phyloP scores from a whole-genome alignment of 495 filamentous ascomycete species.

The Penicillium psychrofluorescens region DNA sequence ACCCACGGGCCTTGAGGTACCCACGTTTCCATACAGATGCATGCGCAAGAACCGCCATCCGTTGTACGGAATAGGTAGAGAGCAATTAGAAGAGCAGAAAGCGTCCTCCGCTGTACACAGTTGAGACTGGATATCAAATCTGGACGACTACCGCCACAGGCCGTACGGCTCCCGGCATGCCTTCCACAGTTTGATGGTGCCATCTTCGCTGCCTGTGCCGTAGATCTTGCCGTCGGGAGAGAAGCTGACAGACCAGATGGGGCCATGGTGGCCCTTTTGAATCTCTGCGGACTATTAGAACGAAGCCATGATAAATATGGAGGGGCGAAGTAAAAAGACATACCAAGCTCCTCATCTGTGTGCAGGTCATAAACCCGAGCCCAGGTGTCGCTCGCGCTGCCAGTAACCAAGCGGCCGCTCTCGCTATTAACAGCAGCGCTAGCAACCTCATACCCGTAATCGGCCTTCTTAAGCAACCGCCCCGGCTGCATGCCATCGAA shows the following conservation, averaged over 20 bases:
- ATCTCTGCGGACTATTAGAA: constrained; percentile 51
- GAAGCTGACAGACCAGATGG: constrained; percentile 91
- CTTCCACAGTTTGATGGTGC: constrained; percentile 92
- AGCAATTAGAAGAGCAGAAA: no score
- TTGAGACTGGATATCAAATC: background rate
- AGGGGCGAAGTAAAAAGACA: constrained; percentile 12
- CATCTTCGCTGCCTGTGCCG: constrained; percentile 93
- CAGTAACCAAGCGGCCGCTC: constrained; percentile 76
- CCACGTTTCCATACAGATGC: no score
- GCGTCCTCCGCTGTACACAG: background rate
- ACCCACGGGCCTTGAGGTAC: no score
- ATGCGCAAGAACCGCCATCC: no score
- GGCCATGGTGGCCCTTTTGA: constrained; percentile 95
- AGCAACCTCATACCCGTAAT: constrained; percentile 75
- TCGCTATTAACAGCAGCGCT: constrained; percentile 81
- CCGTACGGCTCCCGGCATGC: constrained; percentile 61
- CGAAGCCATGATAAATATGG: background rate
- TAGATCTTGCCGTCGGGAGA: constrained; percentile 93
- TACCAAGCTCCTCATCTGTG: constrained; percentile 66
- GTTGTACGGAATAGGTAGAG: no score
- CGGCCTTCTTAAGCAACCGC: constrained; percentile 66
- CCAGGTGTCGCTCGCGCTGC: constrained; percentile 84
- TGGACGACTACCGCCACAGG: constrained; percentile 46
- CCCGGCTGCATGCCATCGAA: constrained; percentile 71
- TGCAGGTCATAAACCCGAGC: constrained; percentile 87